Conservation (phyloP, 179 eudicot species). For the Beta lomatogona region DNA sequence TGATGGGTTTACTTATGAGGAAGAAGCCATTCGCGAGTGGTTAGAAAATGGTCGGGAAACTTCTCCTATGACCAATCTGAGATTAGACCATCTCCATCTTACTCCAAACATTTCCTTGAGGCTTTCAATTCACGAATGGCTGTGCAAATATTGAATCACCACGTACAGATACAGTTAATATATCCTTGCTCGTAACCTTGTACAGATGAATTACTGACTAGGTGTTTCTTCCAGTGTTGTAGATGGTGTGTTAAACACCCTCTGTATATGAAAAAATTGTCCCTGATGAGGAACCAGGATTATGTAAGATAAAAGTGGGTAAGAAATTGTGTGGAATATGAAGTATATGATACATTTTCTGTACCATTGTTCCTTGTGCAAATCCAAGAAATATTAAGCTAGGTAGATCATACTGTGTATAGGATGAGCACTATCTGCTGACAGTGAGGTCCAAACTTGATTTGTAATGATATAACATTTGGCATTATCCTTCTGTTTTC, state of each 20-base stretch:
- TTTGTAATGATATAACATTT: no score
- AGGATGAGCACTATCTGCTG: neutral
- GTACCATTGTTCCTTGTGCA: neutral
- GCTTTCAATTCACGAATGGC: constrained; percentile 77
- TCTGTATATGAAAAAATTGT: neutral
- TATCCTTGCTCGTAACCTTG: constrained; percentile 3
- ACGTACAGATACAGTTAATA: neutral
- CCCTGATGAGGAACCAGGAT: neutral
- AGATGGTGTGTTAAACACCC: constrained; percentile 2
- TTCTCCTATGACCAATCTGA: constrained; percentile 87
- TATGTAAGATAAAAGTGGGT: neutral
- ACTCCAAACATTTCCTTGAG: constrained; percentile 69
- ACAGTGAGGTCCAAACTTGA: neutral
- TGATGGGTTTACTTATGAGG: constrained; percentile 85
- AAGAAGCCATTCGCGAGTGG: constrained; percentile 67
- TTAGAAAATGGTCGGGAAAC: constrained; percentile 68
- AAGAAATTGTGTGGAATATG: neutral
- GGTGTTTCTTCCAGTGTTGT: neutral
- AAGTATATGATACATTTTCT: neutral
- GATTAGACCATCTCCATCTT: constrained; percentile 60
- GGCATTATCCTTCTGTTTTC: no score
- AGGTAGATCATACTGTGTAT: constrained; percentile 4
- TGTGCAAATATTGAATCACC: constrained; percentile 48
- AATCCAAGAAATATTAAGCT: neutral
- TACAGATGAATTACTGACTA: constrained; percentile 16